These are phyloP conservation scores for Rhodotorula sp. DNA, from an alignment of 1,284 basidiomycete species.

Conservation along the genomic window DNA sequence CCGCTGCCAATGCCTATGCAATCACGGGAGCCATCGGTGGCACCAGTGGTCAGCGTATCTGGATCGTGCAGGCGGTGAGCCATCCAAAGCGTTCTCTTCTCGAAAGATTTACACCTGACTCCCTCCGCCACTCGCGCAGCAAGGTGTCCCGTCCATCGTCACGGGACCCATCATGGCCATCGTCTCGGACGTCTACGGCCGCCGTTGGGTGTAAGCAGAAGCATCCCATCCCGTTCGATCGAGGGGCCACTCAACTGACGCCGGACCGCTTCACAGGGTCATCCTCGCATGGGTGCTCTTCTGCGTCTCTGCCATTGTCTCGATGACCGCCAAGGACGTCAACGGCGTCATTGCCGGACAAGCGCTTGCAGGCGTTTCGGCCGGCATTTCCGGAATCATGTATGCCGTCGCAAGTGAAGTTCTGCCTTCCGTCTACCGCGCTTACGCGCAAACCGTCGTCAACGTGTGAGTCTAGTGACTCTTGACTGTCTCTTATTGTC, in stretches of 20 bases:
- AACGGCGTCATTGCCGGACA: conserved; percentile 18
- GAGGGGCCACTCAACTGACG: neutral
- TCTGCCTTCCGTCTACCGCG: conserved; percentile 15
- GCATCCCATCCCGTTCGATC: neutral
- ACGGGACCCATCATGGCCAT: conserved; percentile 25
- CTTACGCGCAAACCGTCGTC: conserved; percentile 12
- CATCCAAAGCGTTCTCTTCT: neutral
- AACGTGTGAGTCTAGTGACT: conserved; percentile 2
- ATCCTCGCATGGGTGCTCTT: conserved; percentile 13
- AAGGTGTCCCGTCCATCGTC: conserved; percentile 18
- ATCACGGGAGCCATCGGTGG: conserved; percentile 17
- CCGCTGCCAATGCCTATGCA: conserved; percentile 15
- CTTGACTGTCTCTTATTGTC: neutral
- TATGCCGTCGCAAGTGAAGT: conserved; percentile 19
- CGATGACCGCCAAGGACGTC: conserved; percentile 21
- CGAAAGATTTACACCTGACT: neutral
- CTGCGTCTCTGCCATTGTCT: conserved; percentile 21
- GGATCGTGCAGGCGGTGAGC: conserved; percentile 21
- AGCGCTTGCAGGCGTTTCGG: conserved; percentile 7
- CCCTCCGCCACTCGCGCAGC: neutral
- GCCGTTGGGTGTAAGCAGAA: conserved; percentile 9
- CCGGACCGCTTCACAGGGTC: neutral
- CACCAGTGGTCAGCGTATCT: conserved; percentile 15
- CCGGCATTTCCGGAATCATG: conserved; percentile 22
- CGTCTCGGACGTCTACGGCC: conserved; percentile 22